phyloP scores from a whole-genome alignment of 176 grass and related monocot genomes.

The Secale cereale region DNA sequence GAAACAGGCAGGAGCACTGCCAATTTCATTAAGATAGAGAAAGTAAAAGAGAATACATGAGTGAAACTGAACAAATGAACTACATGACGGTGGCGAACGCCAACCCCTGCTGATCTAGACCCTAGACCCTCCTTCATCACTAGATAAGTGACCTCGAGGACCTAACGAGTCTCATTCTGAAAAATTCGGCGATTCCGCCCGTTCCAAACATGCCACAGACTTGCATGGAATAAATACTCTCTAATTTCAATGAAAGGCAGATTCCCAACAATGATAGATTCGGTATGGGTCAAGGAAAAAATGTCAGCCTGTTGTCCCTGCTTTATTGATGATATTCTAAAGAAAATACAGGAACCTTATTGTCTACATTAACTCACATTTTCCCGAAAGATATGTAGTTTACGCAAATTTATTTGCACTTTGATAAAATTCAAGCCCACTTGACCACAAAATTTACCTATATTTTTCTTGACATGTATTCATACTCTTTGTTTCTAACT shows the following conservation, averaged over 20 bases:
- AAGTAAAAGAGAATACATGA: no score
- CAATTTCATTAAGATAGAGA: no score
- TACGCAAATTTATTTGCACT: background rate
- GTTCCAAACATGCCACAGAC: no score
- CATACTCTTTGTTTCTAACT: no score
- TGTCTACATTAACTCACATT: background rate
- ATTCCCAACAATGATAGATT: background rate
- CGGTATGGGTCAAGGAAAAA: background rate
- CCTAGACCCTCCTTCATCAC: no score
- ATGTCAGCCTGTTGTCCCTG: background rate
- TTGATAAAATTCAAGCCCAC: background rate
- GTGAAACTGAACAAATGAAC: no score
- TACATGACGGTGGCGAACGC: no score
- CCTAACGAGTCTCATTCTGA: no score
- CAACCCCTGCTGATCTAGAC: no score
- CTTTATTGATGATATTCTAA: background rate
- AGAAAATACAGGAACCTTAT: background rate
- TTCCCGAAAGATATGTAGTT: background rate
- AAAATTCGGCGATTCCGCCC: no score
- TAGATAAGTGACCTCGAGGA: no score
- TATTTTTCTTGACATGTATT: background rate
- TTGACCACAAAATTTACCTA: background rate
- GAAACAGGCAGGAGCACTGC: no score
- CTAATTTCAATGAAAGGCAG: background rate
- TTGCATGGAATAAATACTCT: constrained; percentile 29